A percentile compares a stretch with the other conserved stretches of the same genome.
Evolutionary conservation across 805 yeast genomes (phyloP).

Genomic region (Cyberlindnera veronae): DNA sequence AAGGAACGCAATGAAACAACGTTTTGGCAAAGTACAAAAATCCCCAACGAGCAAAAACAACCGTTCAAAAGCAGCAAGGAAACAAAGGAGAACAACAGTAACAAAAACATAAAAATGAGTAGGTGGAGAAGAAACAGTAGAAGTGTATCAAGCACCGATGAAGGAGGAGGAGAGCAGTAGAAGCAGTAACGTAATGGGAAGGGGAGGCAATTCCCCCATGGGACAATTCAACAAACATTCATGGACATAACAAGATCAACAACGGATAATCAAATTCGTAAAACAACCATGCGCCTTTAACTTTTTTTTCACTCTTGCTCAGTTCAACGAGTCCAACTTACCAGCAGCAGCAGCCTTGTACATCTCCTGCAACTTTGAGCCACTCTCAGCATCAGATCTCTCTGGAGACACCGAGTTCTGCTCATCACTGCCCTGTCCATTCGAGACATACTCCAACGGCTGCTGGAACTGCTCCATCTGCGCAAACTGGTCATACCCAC

Average conservation of each 20-base stretch:
- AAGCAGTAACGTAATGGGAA: no score
- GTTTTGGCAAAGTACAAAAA: neutral
- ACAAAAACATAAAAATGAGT: neutral
- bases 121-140: neutral
- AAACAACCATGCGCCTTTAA: no score
- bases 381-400: slow-evolving; percentile 11
- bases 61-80: neutral
- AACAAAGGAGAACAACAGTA: neutral
- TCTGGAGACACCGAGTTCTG: slow-evolving; percentile 2
- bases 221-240: no score
- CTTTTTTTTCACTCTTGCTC: slow-evolving; percentile 1
- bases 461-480: slow-evolving; percentile 11
- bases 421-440: neutral
- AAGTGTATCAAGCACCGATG: no score
- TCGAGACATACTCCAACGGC: slow-evolving; percentile 7
- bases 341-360: slow-evolving; percentile 28
- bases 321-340: slow-evolving; percentile 23
- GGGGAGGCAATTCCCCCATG: no score
- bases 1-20: neutral
- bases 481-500: slow-evolving; percentile 11
- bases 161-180: no score
- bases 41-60: slow-evolving; percentile 1
- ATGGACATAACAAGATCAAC: neutral
- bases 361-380: slow-evolving; percentile 25
- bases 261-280: neutral